A percentile compares a stretch with the other conserved stretches of the same genome.
These are phyloP conservation scores for Colletotrichum sp. DNA, from an alignment of 2,329 filamentous ascomycete genomes.

Conservation along the genomic window DNA sequence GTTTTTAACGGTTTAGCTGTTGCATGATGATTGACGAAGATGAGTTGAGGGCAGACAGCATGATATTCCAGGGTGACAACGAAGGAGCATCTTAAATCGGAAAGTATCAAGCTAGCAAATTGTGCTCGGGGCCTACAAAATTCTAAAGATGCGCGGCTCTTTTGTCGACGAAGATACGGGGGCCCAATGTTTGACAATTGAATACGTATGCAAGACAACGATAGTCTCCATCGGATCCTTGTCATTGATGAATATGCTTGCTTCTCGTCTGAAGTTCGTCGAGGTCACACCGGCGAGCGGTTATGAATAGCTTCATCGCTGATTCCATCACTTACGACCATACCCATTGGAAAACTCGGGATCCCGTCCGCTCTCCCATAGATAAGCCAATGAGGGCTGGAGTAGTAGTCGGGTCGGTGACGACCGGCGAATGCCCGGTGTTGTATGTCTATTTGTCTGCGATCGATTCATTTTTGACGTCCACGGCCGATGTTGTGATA, in stretches of 20 bases:
- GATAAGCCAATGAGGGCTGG: not conserved
- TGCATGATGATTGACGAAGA: too few relatives aligned
- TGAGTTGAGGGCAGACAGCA: too few relatives aligned
- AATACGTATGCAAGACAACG: too few relatives aligned
- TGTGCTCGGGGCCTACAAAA: too few relatives aligned
- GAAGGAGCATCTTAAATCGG: too few relatives aligned
- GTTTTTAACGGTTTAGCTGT: too few relatives aligned
- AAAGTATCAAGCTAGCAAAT: too few relatives aligned
- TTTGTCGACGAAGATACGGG: too few relatives aligned
- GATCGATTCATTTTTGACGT: not conserved
- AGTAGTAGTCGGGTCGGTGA: not conserved
- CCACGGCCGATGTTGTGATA: not conserved
- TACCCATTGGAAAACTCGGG: not conserved
- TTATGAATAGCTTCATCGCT: not conserved
- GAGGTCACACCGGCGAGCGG: not conserved
- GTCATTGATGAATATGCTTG: not conserved
- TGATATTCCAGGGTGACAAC: too few relatives aligned
- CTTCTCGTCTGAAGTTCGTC: not conserved
- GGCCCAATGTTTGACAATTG: too few relatives aligned
- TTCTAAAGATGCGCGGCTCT: too few relatives aligned
- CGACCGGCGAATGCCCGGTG: not conserved
- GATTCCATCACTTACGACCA: not conserved
- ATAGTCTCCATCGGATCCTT: too few relatives aligned
- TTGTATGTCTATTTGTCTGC: not conserved
- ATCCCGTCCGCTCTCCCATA: not conserved